Base-by-base conservation (phyloP, 768 basidiomycete species). In the Boletus fagicola region DNA sequence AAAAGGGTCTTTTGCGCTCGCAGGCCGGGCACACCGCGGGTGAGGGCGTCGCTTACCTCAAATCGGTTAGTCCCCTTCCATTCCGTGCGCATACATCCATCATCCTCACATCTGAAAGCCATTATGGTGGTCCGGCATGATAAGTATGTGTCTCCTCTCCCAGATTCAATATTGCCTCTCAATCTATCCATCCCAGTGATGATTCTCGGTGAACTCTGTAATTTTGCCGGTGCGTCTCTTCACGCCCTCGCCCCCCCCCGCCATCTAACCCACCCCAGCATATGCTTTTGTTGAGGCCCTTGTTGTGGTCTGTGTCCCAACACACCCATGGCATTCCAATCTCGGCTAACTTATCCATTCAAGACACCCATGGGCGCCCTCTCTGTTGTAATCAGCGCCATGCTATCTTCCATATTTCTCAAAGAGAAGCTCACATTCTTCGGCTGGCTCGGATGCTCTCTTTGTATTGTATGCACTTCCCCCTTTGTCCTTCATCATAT, bases 61-160 rank as follows among this genome's bases (percentile, higher is more conserved):
- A 96, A 76, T 92, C 90, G 68, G 90, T 92, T 72, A 72, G 89
- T 78, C 46, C 51, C 38, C 51, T 47, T 35, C 48, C 33, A 9
- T 49, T 40, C 5, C 18, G 20, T 26, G 26, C 36, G 43, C 58
- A 58, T 59, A 65, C 31, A 53, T 47, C 38, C 58, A 22, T n/a
- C 28, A 24, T 42, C 24, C 43, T 62, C 47, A 68, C 38, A 0
- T 35, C 22, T 7, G 4, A 2, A 40, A 92, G 89, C 74, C 81
- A 65, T 68, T 96, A 82, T 97, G 94, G 96, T 98, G 94, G 96
- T 77, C 77, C 33, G 94, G 94, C 62, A 95, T 96, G 94, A 88
- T 69, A 49, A 88, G 92, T 89, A 40, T 9, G 38, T 30, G 18
- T 35, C 18, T 12, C 22, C 15, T 6, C 31, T 30, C 38, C 31